Base-by-base conservation (phyloP, 2,329 filamentous ascomycete species). In the Arthroderma uncinatum region DNA sequence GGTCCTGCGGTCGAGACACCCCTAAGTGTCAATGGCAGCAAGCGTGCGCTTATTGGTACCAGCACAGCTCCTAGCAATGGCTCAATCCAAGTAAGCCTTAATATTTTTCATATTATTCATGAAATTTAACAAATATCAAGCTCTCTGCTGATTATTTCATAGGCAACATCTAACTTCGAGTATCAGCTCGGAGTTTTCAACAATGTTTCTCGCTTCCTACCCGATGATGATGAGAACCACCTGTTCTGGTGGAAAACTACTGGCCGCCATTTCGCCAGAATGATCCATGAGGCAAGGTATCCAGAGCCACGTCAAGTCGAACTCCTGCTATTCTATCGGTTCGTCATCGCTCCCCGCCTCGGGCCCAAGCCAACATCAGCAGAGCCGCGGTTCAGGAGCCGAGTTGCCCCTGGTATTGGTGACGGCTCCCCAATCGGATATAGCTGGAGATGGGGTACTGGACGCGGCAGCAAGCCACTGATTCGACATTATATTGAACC, bases 271-370 rank as follows among this genome's bases (percentile, higher is more conserved):
- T 19, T 53, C 21, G 48, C 48, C 19, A 8, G 48, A 16, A 53
- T 53, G 48, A 33, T 53, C n/a, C 48, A 53, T 25, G 48, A 53
- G 19, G 48, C 48, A 14, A n/a, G 48, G 1, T 53, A 53, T 21
- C 48, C 48, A 14, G 34, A 53, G 12, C 8, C 21, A 4, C 48
- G 48, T 10, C 48, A 53, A 4, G 48, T 53, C 25, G 48, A 53
- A 37, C 25, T 23, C 10, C 48, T 53, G 4, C 48, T 53, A 25
- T 53, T 53, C 10, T 21, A 53, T 37, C 48, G 48, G 16, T 53
- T 53, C 5, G 25, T 21, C 8, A 25, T 53, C 30, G 14, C 25
- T 23, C 48, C 48, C 10, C 25, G 48, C n/a, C 48, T 53, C 7
- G 48, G 48, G 3, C 48, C 48, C 9, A 23, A 25, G 25, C 48